Percentiles rank a stretch among this genome's conserved stretches.
phyloP scores from a whole-genome alignment of 176 grass and related monocot species.

The Saccharum spontaneum region DNA sequence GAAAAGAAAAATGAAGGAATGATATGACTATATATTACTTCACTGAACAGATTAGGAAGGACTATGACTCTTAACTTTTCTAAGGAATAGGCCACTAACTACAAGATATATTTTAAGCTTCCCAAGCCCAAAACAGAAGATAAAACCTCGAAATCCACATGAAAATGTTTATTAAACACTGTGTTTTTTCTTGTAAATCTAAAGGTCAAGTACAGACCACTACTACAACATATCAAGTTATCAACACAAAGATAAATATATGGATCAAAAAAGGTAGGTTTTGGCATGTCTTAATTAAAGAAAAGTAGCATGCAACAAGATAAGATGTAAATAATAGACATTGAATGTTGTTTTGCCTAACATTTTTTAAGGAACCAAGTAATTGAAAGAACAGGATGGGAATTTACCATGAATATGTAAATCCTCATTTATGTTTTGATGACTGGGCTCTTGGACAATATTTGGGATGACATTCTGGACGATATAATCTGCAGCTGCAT shows the following conservation, averaged over 20 bases:
- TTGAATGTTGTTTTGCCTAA: neutral
- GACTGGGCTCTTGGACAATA: neutral
- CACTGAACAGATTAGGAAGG: neutral
- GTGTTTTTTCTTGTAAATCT: neutral
- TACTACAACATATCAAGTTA: no score
- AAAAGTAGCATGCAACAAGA: neutral
- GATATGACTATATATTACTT: neutral
- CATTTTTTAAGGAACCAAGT: neutral
- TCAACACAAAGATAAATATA: neutral
- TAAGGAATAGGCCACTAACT: neutral
- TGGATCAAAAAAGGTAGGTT: neutral
- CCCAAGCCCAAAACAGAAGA: neutral
- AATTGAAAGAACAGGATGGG: neutral
- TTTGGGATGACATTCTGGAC: constrained; percentile 25
- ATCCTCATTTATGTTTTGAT: neutral
- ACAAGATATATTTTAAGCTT: neutral
- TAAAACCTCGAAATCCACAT: neutral
- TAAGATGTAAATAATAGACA: neutral
- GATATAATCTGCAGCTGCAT: constrained; percentile 33
- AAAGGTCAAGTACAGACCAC: neutral
- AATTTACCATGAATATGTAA: constrained; percentile 22
- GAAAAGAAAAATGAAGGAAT: neutral
- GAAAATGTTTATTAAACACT: neutral
- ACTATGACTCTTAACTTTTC: neutral
- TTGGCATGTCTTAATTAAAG: neutral